A percentile compares a stretch with the other conserved stretches of the same genome.
phyloP scores from a whole-genome alignment of 805 yeast species.

The Kregervanrija fluxuum region DNA sequence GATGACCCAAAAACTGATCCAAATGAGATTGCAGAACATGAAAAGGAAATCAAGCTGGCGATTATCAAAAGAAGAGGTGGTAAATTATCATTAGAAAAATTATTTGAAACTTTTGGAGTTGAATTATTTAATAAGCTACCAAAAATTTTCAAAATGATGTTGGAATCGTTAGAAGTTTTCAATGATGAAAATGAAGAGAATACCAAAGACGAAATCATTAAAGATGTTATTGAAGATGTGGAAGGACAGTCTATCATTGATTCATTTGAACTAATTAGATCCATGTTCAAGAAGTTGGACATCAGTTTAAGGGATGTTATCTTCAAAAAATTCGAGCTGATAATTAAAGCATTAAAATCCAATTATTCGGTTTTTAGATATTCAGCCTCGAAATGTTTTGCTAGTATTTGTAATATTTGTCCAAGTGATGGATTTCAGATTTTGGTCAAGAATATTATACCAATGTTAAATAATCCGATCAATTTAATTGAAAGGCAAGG shows the following conservation, averaged over 20 bases:
- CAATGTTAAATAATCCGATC: slow-evolving; percentile 73
- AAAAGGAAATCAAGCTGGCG: slow-evolving; percentile 57
- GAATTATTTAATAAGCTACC: slow-evolving; percentile 56
- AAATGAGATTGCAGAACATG: slow-evolving; percentile 39
- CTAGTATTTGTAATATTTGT: slow-evolving; percentile 63
- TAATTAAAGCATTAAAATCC: slow-evolving; percentile 52
- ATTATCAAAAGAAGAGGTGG: slow-evolving; percentile 83
- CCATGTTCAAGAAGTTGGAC: slow-evolving; percentile 59
- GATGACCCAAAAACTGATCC: slow-evolving; percentile 66
- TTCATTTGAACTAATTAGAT: slow-evolving; percentile 73
- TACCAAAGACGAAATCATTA: slow-evolving; percentile 17
- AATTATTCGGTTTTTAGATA: slow-evolving; percentile 79
- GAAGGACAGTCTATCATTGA: slow-evolving; percentile 81
- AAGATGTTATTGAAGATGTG: slow-evolving; percentile 29
- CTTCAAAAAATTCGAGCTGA: slow-evolving; percentile 44
- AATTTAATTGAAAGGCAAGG: slow-evolving; percentile 77
- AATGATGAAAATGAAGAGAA: slow-evolving; percentile 4
- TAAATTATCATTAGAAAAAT: slow-evolving; percentile 52
- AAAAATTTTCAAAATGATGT: slow-evolving; percentile 55
- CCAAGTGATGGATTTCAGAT: slow-evolving; percentile 71
- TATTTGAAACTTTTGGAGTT: slow-evolving; percentile 47
- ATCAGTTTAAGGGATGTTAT: slow-evolving; percentile 41
- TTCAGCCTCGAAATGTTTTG: slow-evolving; percentile 83
- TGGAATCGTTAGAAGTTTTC: slow-evolving; percentile 48
- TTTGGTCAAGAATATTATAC: slow-evolving; percentile 70